Conservation (phyloP, 371 early-diverging fungal species). For the Dipsacomyces acuminosporus region DNA sequence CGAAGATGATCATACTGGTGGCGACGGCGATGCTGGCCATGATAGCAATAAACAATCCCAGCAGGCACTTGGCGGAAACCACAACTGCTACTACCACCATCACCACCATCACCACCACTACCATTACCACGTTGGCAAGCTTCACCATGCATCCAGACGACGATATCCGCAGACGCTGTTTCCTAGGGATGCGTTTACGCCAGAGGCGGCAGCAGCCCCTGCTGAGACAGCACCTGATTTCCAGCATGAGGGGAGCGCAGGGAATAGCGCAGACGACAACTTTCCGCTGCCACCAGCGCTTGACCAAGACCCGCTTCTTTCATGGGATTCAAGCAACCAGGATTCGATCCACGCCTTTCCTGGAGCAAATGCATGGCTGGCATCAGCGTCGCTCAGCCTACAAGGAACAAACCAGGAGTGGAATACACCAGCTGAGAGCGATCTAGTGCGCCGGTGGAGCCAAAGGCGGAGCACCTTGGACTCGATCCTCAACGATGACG, state of each 20-base stretch:
- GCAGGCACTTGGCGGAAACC: constrained; percentile 2
- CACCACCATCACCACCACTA: constrained; percentile 30
- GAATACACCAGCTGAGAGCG: constrained; percentile 5
- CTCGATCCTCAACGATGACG: constrained; percentile 25
- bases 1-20: no score
- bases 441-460: constrained; percentile 16
- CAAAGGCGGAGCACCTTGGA: constrained; percentile 24
- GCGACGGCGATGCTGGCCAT: constrained; percentile 1
- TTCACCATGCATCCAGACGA: constrained; percentile 5
- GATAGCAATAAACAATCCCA: background rate
- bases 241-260: no score
- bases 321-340: background rate
- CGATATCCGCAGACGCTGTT: constrained; percentile 3
- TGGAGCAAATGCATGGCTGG: constrained; percentile 22
- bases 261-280: no score
- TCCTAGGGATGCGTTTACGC: no score
- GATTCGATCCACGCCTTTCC: background rate
- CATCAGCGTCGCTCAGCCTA: constrained; percentile 3
- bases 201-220: no score
- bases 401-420: constrained; percentile 31
- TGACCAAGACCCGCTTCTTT: background rate
- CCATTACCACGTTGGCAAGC: constrained; percentile 7
- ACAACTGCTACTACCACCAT: constrained; percentile 22
- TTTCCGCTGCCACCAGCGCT: no score
- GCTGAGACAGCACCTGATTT: no score